A percentile compares a stretch with the other conserved stretches of the same genome.
Evolutionary conservation across 2,329 filamentous ascomycete species (phyloP).

Genomic region (Pseudohalonectria lignicola): DNA sequence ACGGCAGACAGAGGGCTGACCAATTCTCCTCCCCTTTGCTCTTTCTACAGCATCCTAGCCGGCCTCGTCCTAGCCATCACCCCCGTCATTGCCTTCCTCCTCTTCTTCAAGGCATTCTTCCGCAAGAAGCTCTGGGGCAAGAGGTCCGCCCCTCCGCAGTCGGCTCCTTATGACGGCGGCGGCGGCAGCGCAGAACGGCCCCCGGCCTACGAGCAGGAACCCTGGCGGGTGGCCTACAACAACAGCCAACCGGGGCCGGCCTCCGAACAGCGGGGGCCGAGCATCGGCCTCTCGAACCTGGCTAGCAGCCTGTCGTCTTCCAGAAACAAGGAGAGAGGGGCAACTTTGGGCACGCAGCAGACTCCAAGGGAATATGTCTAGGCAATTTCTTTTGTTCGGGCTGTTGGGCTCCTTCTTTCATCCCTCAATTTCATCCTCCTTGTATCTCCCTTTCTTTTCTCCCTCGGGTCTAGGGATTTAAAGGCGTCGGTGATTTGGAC

Average conservation of each 20-base stretch:
- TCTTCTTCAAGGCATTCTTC: conserved; percentile 23
- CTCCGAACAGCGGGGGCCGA: not conserved
- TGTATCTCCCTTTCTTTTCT: too few species aligned
- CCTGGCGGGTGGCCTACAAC: not conserved
- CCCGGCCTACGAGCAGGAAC: conserved; percentile 1
- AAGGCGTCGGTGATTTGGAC: too few species aligned
- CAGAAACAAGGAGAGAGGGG: not conserved
- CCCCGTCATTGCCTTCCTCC: conserved; percentile 23
- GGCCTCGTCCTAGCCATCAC: conserved; percentile 32
- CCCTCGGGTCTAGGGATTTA: too few species aligned
- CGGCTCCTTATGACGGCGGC: not conserved
- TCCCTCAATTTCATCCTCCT: too few species aligned
- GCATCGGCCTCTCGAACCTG: not conserved
- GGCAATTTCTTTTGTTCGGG: not conserved
- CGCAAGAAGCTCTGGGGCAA: conserved; percentile 11
- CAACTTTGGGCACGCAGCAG: not conserved
- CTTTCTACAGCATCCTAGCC: conserved; percentile 30
- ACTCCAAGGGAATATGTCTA: not conserved
- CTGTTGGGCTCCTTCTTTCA: too few species aligned
- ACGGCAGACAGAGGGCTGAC: not conserved
- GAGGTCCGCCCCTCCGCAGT: conserved; percentile 6
- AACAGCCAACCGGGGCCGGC: not conserved
- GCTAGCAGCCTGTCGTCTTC: not conserved
- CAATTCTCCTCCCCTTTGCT: too few species aligned
- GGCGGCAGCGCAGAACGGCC: not conserved